Evolutionary conservation across 495 filamentous ascomycete species (phyloP), one percentile per base, ranked within the genome.

Genomic region (Pyronema domesticum): DNA sequence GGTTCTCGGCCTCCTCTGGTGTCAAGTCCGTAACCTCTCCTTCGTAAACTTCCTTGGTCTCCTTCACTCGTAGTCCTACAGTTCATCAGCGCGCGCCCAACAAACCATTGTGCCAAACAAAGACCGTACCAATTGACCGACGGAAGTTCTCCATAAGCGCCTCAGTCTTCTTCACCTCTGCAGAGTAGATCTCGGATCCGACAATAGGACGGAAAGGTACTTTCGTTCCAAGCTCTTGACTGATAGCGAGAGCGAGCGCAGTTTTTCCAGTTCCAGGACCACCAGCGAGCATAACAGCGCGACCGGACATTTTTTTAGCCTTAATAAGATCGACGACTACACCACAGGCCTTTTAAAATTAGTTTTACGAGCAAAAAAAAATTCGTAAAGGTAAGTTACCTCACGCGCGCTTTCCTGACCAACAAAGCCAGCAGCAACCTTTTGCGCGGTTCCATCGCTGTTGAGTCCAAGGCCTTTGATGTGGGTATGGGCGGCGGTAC

Each of bases 101-200:
- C 5, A 30, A 30, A 30, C 23, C 23, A 30, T 30, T 5, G 5
- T 30, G 23, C 23, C 23, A 30, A 30, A 30, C 11, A 51, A 23
- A 51, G 35, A 43, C 74, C 53, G 95, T 89, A 51, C 88, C 93
- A 57, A 99, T 96, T 34, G 86, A 93, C 66, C 93, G 94, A 42
- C 91, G 78, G 74, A 99, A 99, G 7, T 93, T 93, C 66, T 99
- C 93, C 42, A 87, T 94, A 42, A 99, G 78, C 33, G 93, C 89
- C 68, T 99, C 91, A 7, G 91, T 96, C 72, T 96, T 99, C 53
- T 85, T 93, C 88, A 99, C 96, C 66, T 96, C 93, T 60, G 95
- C 76, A 3, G 88, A 95, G 73, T 94, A 99, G 54, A 96, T 95
- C 68, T 99, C 91, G 44, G 87, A 94, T 0, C 86, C 83, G 46